phyloP scores from a whole-genome alignment of 2,329 filamentous ascomycete species.

The Immersiporthe knoxdaviesiana region DNA sequence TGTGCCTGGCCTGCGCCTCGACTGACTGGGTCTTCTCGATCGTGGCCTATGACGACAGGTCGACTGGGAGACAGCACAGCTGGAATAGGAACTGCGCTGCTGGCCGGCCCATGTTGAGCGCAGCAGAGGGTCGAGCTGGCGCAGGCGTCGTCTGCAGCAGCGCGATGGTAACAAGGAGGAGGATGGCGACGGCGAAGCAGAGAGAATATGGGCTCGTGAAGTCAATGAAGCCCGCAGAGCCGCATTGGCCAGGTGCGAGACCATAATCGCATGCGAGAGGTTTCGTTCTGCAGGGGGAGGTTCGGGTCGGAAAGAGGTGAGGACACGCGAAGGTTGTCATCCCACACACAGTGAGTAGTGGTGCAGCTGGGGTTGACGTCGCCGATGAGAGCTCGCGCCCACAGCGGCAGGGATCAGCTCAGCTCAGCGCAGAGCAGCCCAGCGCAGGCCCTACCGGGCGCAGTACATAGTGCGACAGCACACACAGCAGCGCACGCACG shows the following conservation, averaged over 20 bases:
- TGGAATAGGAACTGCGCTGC: slow-evolving; percentile 13
- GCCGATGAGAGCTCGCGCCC: not conserved
- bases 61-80: not conserved
- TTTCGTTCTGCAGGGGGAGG: not conserved
- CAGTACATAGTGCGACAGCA: too few relatives aligned
- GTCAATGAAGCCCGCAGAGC: slow-evolving; percentile 23
- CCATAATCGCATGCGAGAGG: slow-evolving; percentile 18
- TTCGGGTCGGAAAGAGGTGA: not conserved
- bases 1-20: not conserved
- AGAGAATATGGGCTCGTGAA: not conserved
- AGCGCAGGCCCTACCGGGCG: not conserved
- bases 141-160: not conserved
- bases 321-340: not conserved
- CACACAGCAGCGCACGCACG: not conserved
- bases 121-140: not conserved
- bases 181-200: not conserved
- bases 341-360: not conserved
- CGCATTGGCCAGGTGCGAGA: slow-evolving; percentile 21
- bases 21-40: not conserved
- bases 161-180: not conserved
- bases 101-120: not conserved
- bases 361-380: not conserved
- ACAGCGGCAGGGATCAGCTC: not conserved
- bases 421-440: not conserved
- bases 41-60: not conserved